Evolutionary conservation across 2,329 filamentous ascomycete genomes (phyloP), one percentile per base, ranked within the genome.

Genomic region (Sarocladium strictum): DNA sequence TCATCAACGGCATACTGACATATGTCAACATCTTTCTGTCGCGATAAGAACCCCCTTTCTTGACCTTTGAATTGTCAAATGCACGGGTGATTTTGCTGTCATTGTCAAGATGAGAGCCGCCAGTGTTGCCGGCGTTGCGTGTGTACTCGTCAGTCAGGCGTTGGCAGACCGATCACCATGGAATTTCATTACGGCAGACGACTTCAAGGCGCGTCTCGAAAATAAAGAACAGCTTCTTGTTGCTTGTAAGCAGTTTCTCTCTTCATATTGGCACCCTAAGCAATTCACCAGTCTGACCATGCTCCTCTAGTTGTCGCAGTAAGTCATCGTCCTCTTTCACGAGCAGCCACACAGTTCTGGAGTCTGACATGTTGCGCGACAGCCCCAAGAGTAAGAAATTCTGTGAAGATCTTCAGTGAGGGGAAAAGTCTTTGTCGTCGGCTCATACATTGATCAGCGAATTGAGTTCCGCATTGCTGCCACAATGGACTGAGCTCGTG

Each of bases 191-290:
- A 54, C 49, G 21, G 53, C 50, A 3, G 33, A 41, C 10, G 55
- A 53, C 17, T 50, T 60, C 49, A 55, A 53, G 53, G 33, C 53
- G 33, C 50, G 52, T 19, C 38, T 64, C 3, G 32, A 40, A 19
- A 51, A 53, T 6, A 59, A 58, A 12, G 61, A 64, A 1, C 54
- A 60, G 26, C 63, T 61, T 1, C 57, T 71, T 2, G 60, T 68
- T 32, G 68, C 68, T 14, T 71, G 68, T 70, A 59, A 62, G 69
- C 63, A 6, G 11, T 19, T 37, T 24, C 15, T 27, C 53, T 7
- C 17, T 17, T 9, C 10, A 17, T 19, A 19, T 21, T 21, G 23
- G 17, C 17, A 43, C 23, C 19, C 10, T 43, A 3, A 7, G 14
- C 6, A 38, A 10, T 10, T 17, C 19, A 7, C 4, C 38, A 9